Evolutionary conservation across 495 filamentous ascomycete species (phyloP).

Genomic region (Penicillium silybi): DNA sequence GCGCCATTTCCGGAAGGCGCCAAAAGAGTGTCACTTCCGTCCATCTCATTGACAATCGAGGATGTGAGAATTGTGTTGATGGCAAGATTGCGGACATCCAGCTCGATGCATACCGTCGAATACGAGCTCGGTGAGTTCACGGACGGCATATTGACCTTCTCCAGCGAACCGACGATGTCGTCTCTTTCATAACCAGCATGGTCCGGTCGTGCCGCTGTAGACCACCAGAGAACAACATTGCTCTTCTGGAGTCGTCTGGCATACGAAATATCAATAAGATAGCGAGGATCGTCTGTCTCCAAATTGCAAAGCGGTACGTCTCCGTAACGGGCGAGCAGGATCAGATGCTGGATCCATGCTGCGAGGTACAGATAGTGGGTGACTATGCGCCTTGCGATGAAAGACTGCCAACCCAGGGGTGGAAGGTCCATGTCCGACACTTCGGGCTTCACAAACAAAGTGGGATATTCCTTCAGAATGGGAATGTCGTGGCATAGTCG

Average conservation of each 20-base stretch:
- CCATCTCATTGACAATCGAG: constrained; percentile 94
- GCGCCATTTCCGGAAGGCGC: constrained; percentile 63
- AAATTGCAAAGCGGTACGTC: constrained; percentile 94
- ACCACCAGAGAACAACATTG: constrained; percentile 99
- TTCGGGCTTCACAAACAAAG: constrained; percentile 75
- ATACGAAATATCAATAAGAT: constrained; percentile 93
- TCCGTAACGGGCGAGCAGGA: constrained; percentile 82
- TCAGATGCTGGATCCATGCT: constrained; percentile 85
- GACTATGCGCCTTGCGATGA: constrained; percentile 80
- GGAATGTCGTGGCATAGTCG: constrained; percentile 82
- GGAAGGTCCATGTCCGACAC: constrained; percentile 81
- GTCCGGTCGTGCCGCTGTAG: constrained; percentile 75
- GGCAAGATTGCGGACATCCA: constrained; percentile 88
- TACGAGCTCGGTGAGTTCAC: constrained; percentile 92
- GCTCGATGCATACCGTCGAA: constrained; percentile 92
- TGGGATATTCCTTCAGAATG: constrained; percentile 77
- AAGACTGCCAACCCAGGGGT: constrained; percentile 88
- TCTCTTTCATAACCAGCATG: constrained; percentile 96
- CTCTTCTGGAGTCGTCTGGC: constrained; percentile 85
- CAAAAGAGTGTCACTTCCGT: constrained; percentile 66
- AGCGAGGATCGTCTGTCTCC: constrained; percentile 88
- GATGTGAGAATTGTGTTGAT: constrained; percentile 98
- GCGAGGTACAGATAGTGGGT: constrained; percentile 87
- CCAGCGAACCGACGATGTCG: constrained; percentile 76
- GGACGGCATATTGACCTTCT: constrained; percentile 89